Base-by-base conservation (phyloP, 345 rosid species). In the Populus nigra region DNA sequence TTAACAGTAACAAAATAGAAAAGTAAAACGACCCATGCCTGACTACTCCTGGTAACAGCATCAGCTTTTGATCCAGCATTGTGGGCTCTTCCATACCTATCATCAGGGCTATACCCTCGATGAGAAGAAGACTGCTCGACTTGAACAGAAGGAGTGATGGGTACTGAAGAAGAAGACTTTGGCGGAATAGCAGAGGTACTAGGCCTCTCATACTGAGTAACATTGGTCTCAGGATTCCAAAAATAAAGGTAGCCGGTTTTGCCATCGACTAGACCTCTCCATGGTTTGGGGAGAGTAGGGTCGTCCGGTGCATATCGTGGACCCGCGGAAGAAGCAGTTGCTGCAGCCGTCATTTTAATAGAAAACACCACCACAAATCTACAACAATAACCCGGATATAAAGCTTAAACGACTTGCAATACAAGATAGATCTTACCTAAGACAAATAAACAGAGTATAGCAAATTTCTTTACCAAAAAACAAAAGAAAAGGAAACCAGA, bases 161-260 rank as follows among this genome's bases (percentile, higher is more conserved):
- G 89, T 71, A 62, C 72, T 18, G 91, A 45, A 77, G 89, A 55
- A 20, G 78, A 70, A 81, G 87, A 88, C 8, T 62, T 83, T 11
- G 81, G 7, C 35, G 31, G 36, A 33, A 33, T 5, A 33, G 36
- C 36, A 33, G 5, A 33, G 36, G 36, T 33, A 13, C 81, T 25
- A 57, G 99, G 99, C 83, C 86, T 89, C 84, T 96, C 97, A 50
- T 96, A 96, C 79, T 96, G 99, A 27, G 98, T 96, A 69, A 90
- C 94, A 80, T 96, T 96, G 53, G 99, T 96, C 83, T 89, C 97
- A 0, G 99, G 97, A 83, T 96, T 96, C 99, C 99, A 96, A 83
- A 84, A 93, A 88, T 96, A 96, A 53, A 93, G 88, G 81, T 88
- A 96, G 7, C 98, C 98, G 18, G 97, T 96, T 75, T 87, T 84